These are phyloP conservation scores for Fusarium solani-melongenae DNA, from an alignment of 2,329 filamentous ascomycete genomes.

Conservation along the genomic window DNA sequence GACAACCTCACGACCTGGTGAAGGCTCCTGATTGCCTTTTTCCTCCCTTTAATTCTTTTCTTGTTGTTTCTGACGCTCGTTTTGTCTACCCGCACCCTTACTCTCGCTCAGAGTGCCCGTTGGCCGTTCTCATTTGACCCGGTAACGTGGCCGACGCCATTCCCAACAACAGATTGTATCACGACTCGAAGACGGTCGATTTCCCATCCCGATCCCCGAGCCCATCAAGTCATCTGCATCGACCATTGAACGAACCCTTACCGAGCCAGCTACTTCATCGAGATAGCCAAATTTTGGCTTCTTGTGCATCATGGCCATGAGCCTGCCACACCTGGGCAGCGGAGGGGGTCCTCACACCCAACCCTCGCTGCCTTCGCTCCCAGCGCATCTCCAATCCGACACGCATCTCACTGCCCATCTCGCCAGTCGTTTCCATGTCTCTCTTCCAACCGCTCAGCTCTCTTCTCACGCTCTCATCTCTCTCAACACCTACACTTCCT, in stretches of 20 bases:
- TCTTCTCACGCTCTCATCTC: constrained; percentile 93
- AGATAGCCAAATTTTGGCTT: constrained; percentile 45
- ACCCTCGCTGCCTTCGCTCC: constrained; percentile 87
- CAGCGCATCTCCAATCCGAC: constrained; percentile 82
- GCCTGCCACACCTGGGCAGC: constrained; percentile 61
- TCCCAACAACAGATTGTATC: constrained; percentile 1
- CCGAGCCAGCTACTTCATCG: constrained; percentile 18
- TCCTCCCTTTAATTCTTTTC: constrained; percentile 13
- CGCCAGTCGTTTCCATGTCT: constrained; percentile 91
- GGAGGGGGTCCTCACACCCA: constrained; percentile 78
- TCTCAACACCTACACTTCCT: constrained; percentile 94
- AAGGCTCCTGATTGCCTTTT: constrained; percentile 35
- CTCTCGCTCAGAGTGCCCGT: constrained; percentile 40
- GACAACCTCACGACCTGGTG: constrained; percentile 34
- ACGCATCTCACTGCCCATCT: constrained; percentile 85
- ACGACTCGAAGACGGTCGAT: constrained; percentile 17
- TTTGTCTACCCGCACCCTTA: constrained; percentile 33
- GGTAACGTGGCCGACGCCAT: constrained; percentile 4
- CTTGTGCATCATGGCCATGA: constrained; percentile 68
- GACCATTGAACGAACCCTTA: constrained; percentile 13
- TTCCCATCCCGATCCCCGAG: constrained; percentile 10
- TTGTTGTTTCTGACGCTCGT: constrained; percentile 41
- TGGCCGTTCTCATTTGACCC: constrained; percentile 13
- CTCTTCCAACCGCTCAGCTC: constrained; percentile 85
- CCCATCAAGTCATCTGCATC: neutral